Conservation (phyloP, 805 yeast genomes). For the Ogataea ganodermae region DNA sequence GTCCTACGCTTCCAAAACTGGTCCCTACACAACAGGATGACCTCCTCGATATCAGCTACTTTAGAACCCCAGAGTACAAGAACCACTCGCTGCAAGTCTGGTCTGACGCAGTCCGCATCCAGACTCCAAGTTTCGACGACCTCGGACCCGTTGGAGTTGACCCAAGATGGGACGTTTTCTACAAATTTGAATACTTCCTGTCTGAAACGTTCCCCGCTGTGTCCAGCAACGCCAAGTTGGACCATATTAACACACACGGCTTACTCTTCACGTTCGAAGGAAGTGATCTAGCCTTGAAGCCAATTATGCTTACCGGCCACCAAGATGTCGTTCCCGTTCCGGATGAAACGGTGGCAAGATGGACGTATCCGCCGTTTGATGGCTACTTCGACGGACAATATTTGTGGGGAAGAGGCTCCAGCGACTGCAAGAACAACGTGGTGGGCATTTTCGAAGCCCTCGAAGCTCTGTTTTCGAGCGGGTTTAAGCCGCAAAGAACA, state of each 20-base stretch:
- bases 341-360: neutral
- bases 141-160: neutral
- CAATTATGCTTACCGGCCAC: slow-evolving; percentile 1
- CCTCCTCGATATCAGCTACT: neutral
- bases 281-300: neutral
- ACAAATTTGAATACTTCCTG: neutral
- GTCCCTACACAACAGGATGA: neutral
- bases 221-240: neutral
- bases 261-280: neutral
- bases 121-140: slow-evolving; percentile 1
- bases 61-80: slow-evolving; percentile 1
- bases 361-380: slow-evolving; percentile 1
- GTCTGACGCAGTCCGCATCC: slow-evolving; percentile 1
- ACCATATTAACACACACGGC: slow-evolving; percentile 1
- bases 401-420: slow-evolving; percentile 2
- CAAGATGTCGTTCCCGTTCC: slow-evolving; percentile 2
- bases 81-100: neutral
- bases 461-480: neutral
- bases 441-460: slow-evolving; percentile 1
- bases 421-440: slow-evolving; percentile 1
- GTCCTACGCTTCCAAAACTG: neutral
- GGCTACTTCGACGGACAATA: neutral
- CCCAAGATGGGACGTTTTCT: slow-evolving; percentile 1
- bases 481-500: neutral
- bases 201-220: neutral